Conservation (phyloP, 441 rosid species). For the Capsella rubella region DNA sequence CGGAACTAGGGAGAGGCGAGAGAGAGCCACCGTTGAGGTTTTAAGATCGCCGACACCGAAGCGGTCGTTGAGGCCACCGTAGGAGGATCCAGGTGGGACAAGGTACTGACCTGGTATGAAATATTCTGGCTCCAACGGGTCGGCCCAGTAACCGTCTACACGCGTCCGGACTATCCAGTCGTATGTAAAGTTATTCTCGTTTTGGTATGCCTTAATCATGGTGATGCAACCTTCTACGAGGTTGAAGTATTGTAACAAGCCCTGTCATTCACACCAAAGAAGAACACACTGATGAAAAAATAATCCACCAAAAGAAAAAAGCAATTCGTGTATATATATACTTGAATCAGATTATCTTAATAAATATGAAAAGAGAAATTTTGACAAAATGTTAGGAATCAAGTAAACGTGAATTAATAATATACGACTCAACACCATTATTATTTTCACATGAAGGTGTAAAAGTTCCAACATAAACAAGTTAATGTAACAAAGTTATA, state of each 20-base stretch:
- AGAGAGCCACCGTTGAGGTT: conserved; percentile 72
- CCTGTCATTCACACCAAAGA: conserved; percentile 51
- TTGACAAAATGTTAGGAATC: no score
- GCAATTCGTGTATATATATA: no score
- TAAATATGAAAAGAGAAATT: no score
- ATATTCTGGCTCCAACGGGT: conserved; percentile 62
- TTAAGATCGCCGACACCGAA: conserved; percentile 82
- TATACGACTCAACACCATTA: background rate
- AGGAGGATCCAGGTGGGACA: conserved; percentile 88
- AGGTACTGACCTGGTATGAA: conserved; percentile 69
- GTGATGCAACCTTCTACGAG: conserved; percentile 86
- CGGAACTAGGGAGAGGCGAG: conserved; percentile 83
- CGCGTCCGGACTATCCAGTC: conserved; percentile 95
- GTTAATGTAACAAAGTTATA: background rate
- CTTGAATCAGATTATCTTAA: no score
- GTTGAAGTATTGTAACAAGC: conserved; percentile 82
- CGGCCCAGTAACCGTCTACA: conserved; percentile 89
- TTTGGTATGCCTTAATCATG: conserved; percentile 70
- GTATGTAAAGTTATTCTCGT: conserved; percentile 59
- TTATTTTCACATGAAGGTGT: no score
- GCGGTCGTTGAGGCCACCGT: conserved; percentile 94
- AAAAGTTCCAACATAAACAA: no score
- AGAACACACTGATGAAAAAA: no score
- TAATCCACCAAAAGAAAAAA: no score
- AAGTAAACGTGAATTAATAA: no score